Conservation (phyloP, 768 basidiomycete genomes). For the Plicaturopsis crispa region DNA sequence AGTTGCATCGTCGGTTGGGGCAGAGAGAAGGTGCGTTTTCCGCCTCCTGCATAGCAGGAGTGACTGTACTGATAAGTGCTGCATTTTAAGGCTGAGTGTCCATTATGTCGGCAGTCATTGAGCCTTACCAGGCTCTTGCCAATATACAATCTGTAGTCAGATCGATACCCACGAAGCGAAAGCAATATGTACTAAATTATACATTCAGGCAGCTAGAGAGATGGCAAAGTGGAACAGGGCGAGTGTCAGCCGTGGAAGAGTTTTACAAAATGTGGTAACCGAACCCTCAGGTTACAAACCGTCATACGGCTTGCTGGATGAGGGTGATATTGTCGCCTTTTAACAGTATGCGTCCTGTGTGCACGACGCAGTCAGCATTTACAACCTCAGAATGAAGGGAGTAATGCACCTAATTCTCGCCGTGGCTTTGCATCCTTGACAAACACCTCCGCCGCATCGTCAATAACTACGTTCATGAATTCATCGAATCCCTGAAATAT, state of each 20-base stretch:
- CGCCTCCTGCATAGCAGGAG: not conserved
- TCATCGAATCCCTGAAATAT: conserved; percentile 89
- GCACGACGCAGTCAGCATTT: no score
- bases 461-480: conserved; percentile 97
- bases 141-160: conserved; percentile 70
- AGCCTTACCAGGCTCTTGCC: conserved; percentile 64
- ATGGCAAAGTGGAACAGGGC: no score
- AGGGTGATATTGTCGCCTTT: conserved; percentile 99
- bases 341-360: conserved; percentile 82
- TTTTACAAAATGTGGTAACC: no score
- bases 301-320: conserved; percentile 62
- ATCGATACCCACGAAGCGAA: not conserved
- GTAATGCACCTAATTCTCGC: conserved; percentile 66
- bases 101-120: conserved; percentile 75
- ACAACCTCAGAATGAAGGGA: conserved; percentile 4
- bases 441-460: conserved; percentile 89
- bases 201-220: no score
- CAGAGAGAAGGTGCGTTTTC: conserved; percentile 61
- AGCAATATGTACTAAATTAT: not conserved
- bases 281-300: no score
- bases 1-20: conserved; percentile 86
- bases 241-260: no score
- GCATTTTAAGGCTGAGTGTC: conserved; percentile 64
- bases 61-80: conserved; percentile 4
- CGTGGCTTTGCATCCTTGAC: conserved; percentile 85